Evolutionary conservation across 352 stramenopile genomes (phyloP), one percentile per base, ranked within the genome.

Genomic region (Saprolegnia diclina): DNA sequence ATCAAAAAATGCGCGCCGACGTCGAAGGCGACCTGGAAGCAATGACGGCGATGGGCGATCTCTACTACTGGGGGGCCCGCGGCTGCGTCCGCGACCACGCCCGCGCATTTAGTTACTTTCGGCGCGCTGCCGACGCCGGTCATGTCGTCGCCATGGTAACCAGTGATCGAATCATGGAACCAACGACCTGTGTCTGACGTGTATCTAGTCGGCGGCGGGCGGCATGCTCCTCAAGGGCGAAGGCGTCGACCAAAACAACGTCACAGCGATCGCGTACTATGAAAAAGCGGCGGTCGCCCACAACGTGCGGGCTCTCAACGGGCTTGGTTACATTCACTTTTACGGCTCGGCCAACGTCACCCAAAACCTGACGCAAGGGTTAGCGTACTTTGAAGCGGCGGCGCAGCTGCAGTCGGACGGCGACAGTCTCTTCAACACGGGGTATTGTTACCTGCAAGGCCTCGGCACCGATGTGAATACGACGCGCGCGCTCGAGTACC

Each of bases 381-480:
- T 95, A 14, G 75, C 81, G 59, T 87, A 87, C 46, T 97, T 97
- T 74, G 79, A 95, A 62, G 74, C 76, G 42, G 87, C 89, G n/a
- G 87, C 89, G 3, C 69, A 67, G 32, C 90, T 91, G 32, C 57
- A 87, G 56, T 77, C 83, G 48, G 89, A 96, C 53, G 89, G 83
- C 0, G 90, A 97, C 69, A 95, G 87, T n/a, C 61, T 96, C 1
- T 97, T 96, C 63, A 97, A 97, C 63, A 83, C 89, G 0, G 90
- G 85, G 0, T 91, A 93, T 72, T 96, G 88, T 59, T 71, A 94
- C 50, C 79, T 81, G 0, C 59, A 76, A 5, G 89, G 87, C 3
- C 74, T 89, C 13, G 89, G 89, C 0, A 85, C 84, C 1, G 18
- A 38, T 3, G 68, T 71, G 1, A 93, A 93, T 50, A 37, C 83